A percentile compares a stretch with the other conserved stretches of the same genome.
These are phyloP conservation scores for Erythrophleum ivorense DNA, from an alignment of 331 rosid genomes.

Conservation along the genomic window DNA sequence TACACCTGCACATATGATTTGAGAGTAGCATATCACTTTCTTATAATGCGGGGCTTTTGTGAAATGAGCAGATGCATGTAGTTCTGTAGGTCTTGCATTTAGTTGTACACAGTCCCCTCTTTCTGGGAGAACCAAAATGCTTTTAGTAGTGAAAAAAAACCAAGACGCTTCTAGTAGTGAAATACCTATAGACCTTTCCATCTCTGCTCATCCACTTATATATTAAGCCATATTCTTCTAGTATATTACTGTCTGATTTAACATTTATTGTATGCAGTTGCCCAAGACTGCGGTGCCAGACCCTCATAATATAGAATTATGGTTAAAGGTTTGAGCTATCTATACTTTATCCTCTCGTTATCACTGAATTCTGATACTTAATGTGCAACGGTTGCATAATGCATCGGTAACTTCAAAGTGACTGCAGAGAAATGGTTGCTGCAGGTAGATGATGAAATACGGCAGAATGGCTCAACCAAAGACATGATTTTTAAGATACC, in stretches of 20 bases:
- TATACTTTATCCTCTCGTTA: slow-evolving; percentile 20
- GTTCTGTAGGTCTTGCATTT: slow-evolving; percentile 12
- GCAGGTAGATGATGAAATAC: slow-evolving; percentile 85
- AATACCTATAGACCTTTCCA: slow-evolving; percentile 2
- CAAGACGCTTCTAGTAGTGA: background rate
- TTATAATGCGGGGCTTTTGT: slow-evolving; percentile 8
- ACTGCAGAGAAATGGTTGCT: slow-evolving; percentile 32
- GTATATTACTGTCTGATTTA: slow-evolving; percentile 17
- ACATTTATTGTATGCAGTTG: slow-evolving; percentile 60
- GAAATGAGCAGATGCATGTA: slow-evolving; percentile 9
- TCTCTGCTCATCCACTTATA: slow-evolving; percentile 17
- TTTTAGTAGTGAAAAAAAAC: slow-evolving; percentile 6
- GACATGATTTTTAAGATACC: slow-evolving; percentile 95
- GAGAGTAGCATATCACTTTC: slow-evolving; percentile 3
- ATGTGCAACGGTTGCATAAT: slow-evolving; percentile 29
- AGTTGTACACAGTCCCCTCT: background rate
- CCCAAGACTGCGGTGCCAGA: slow-evolving; percentile 69
- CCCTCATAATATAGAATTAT: slow-evolving; percentile 81
- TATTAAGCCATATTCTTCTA: slow-evolving; percentile 9
- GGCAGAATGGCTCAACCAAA: slow-evolving; percentile 94
- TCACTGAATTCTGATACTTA: slow-evolving; percentile 18
- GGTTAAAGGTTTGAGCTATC: slow-evolving; percentile 81
- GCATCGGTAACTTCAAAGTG: slow-evolving; percentile 28
- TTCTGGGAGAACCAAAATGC: slow-evolving; percentile 17
- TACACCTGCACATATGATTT: background rate